These are phyloP conservation scores for Clonostachys rhizophaga DNA, from an alignment of 2,329 filamentous ascomycete genomes.

Conservation along the genomic window DNA sequence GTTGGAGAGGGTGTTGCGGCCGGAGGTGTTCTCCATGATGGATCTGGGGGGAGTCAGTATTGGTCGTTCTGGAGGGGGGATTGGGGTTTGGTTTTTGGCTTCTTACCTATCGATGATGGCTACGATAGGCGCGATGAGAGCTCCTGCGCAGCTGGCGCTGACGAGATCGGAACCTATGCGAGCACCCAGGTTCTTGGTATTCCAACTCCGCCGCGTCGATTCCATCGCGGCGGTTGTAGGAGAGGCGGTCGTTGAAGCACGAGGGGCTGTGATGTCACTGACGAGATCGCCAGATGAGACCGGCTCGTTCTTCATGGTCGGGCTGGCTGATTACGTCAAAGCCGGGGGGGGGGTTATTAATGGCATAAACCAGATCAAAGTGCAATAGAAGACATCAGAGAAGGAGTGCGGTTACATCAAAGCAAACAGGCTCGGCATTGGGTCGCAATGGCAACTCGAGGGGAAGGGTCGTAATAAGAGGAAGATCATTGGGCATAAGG, in stretches of 20 bases:
- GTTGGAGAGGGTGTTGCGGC: slow-evolving; percentile 51
- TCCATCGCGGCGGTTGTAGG: slow-evolving; percentile 2
- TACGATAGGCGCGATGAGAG: slow-evolving; percentile 77
- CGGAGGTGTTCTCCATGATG: slow-evolving; percentile 80
- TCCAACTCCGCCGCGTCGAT: slow-evolving; percentile 46
- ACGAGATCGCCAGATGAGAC: too few relatives aligned
- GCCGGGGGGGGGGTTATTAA: too few relatives aligned
- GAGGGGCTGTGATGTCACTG: too few relatives aligned
- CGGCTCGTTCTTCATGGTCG: too few relatives aligned
- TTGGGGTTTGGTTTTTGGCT: not conserved
- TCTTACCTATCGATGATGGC: slow-evolving; percentile 79
- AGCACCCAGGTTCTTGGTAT: slow-evolving; percentile 66
- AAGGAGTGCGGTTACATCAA: too few relatives aligned
- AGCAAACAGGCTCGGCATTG: too few relatives aligned
- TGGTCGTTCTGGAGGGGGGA: slow-evolving; percentile 2
- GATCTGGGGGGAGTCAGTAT: slow-evolving; percentile 37
- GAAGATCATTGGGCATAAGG: too few relatives aligned
- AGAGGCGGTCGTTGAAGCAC: not conserved
- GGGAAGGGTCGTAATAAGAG: too few relatives aligned
- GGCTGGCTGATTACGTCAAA: too few relatives aligned
- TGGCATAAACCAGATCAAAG: too few relatives aligned
- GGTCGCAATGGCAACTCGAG: too few relatives aligned
- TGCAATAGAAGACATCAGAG: too few relatives aligned
- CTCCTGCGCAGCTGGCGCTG: slow-evolving; percentile 67
- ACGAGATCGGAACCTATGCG: slow-evolving; percentile 64